phyloP scores from a whole-genome alignment of 2,329 filamentous ascomycete species.

The Rhinocladiella similis region DNA sequence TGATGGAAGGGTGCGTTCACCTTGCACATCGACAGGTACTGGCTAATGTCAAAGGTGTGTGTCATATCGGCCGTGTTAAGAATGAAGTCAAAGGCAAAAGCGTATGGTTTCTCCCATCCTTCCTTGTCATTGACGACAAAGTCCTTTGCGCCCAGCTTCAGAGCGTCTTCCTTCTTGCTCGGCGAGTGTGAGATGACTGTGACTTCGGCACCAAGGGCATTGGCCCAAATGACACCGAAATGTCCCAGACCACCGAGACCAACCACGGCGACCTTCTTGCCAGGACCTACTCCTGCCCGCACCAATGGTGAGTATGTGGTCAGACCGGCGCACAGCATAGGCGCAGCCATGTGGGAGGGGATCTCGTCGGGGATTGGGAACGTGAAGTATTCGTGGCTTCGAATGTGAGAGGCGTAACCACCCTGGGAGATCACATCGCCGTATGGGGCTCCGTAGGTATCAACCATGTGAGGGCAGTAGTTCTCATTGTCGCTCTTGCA shows the following conservation, averaged over 20 bases:
- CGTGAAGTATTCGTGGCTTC: constrained; percentile 74
- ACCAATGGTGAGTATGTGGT: constrained; percentile 78
- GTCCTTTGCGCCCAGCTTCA: constrained; percentile 60
- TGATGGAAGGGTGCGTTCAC: constrained; percentile 59
- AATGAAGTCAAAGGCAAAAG: constrained; percentile 61
- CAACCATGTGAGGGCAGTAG: constrained; percentile 59
- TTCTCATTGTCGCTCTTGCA: constrained; percentile 69
- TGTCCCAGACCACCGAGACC: constrained; percentile 67
- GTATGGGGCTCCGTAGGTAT: constrained; percentile 54
- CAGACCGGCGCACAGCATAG: constrained; percentile 71
- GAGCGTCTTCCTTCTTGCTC: constrained; percentile 60
- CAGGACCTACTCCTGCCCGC: constrained; percentile 71
- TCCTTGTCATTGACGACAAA: constrained; percentile 60
- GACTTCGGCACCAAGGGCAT: constrained; percentile 64
- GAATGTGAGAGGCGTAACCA: constrained; percentile 67
- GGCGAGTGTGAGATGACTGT: constrained; percentile 62
- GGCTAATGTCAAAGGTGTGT: constrained; percentile 58
- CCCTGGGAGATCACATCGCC: constrained; percentile 66
- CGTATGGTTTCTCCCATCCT: constrained; percentile 57
- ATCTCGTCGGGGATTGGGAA: constrained; percentile 72
- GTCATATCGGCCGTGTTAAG: constrained; percentile 79
- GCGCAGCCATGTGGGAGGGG: constrained; percentile 45
- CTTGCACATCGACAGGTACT: constrained; percentile 54
- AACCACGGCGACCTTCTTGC: constrained; percentile 48
- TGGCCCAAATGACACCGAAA: constrained; percentile 69